A percentile compares a stretch with the other conserved stretches of the same genome.
Conservation (phyloP, 805 yeast genomes). For the Ogataea nonfermentans region DNA sequence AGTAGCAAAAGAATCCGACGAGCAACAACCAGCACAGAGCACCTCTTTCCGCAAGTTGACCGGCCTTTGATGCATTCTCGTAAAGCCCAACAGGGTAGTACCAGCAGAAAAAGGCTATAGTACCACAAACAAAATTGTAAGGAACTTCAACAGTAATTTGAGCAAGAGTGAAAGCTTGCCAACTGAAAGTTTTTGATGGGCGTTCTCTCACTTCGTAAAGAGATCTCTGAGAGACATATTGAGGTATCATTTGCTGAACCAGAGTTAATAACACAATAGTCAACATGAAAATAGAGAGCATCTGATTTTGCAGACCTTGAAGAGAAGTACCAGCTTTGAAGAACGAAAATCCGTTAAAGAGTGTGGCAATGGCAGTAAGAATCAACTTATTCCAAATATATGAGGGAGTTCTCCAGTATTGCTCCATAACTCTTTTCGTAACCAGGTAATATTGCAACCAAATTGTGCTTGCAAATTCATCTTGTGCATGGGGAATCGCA, state of each 20-base stretch:
- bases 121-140: conserved; percentile 59
- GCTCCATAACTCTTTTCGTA: conserved; percentile 51
- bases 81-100: conserved; percentile 75
- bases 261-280: conserved; percentile 53
- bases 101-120: conserved; percentile 59
- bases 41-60: conserved; percentile 50
- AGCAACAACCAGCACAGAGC: conserved; percentile 45
- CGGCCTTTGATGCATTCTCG: conserved; percentile 52
- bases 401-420: conserved; percentile 63
- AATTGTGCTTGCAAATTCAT: conserved; percentile 45
- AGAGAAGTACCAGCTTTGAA: conserved; percentile 60
- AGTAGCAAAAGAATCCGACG: conserved; percentile 49
- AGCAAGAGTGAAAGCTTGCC: conserved; percentile 64
- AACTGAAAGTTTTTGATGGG: conserved; percentile 67
- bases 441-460: conserved; percentile 43
- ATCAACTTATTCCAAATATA: conserved; percentile 56
- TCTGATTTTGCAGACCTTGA: conserved; percentile 78
- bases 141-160: conserved; percentile 68
- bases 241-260: conserved; percentile 62
- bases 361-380: conserved; percentile 50
- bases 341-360: conserved; percentile 69
- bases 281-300: conserved; percentile 74
- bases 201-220: conserved; percentile 72
- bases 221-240: conserved; percentile 59
- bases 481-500: conserved; percentile 32